phyloP scores from a whole-genome alignment of 179 eudicot species.

The Spinacia oleracea region DNA sequence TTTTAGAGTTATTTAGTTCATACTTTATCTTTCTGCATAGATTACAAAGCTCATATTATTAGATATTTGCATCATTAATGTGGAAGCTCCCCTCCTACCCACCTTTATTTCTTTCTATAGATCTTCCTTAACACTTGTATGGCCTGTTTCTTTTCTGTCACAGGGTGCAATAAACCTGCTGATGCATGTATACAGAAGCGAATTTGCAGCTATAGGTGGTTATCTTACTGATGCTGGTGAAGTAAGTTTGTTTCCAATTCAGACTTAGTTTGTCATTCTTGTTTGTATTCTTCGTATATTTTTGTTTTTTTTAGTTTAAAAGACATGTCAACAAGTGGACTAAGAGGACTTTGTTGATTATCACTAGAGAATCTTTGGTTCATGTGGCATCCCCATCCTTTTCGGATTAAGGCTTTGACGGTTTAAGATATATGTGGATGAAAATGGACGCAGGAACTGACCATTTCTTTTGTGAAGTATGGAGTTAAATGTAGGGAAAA shows the following conservation, averaged over 20 bases:
- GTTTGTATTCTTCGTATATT: not conserved
- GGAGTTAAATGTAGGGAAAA: not conserved
- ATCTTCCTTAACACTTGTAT: slow-evolving; percentile 1
- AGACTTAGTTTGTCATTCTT: not conserved
- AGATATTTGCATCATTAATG: not conserved
- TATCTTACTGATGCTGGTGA: slow-evolving; percentile 98
- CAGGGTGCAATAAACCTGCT: slow-evolving; percentile 95
- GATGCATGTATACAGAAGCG: slow-evolving; percentile 81
- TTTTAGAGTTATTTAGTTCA: not conserved
- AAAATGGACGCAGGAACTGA: not conserved
- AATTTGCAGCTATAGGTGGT: slow-evolving; percentile 88
- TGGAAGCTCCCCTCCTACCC: not conserved
- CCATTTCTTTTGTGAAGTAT: not conserved
- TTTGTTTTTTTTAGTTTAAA: not conserved
- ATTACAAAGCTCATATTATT: not conserved
- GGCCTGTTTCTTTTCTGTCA: slow-evolving; percentile 20
- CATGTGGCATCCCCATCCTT: too few species aligned
- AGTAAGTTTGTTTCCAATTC: slow-evolving; percentile 45
- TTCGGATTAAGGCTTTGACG: not conserved
- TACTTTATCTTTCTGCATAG: not conserved
- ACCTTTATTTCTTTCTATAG: not conserved
- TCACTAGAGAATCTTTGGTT: too few species aligned
- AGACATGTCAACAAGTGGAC: not conserved
- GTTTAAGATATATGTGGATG: not conserved
- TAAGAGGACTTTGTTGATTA: too few species aligned